These are phyloP conservation scores for Tetrapyrgos nigripes DNA, from an alignment of 1,284 basidiomycete genomes.

Conservation along the genomic window DNA sequence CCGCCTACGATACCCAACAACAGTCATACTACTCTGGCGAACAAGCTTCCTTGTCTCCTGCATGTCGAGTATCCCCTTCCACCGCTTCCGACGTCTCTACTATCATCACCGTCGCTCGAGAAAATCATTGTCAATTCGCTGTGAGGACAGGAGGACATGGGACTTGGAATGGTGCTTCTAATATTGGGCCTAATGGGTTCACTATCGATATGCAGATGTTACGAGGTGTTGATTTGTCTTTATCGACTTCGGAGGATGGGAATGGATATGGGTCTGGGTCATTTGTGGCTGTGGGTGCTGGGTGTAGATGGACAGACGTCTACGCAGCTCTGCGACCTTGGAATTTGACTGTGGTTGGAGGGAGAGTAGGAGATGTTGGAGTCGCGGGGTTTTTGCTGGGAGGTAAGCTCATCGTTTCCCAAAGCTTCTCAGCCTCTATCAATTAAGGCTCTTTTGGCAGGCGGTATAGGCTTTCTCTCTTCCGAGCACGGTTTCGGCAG, in stretches of 20 bases:
- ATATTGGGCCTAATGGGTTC: constrained; percentile 21
- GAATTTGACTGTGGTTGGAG: constrained; percentile 35
- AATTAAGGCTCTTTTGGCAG: constrained; percentile 5
- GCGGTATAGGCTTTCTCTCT: constrained; percentile 28
- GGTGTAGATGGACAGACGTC: constrained; percentile 22
- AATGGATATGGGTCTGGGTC: no score
- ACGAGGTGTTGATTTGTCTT: constrained; percentile 13
- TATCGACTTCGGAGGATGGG: no score
- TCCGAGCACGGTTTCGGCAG: constrained; percentile 27
- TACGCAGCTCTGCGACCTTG: constrained; percentile 19
- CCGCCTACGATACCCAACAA: constrained; percentile 11
- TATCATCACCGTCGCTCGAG: constrained; percentile 15
- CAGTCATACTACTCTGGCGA: constrained; percentile 20
- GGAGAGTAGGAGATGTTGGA: constrained; percentile 40
- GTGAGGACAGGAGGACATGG: constrained; percentile 25
- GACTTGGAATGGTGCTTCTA: constrained; percentile 21
- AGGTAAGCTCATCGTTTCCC: constrained; percentile 22
- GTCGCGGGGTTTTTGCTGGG: constrained; percentile 41
- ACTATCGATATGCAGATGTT: constrained; percentile 22
- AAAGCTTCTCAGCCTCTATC: not conserved
- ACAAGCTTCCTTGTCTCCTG: constrained; percentile 14
- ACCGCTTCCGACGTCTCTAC: constrained; percentile 16
- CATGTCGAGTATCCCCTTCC: constrained; percentile 18
- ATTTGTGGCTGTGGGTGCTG: constrained; percentile 19
- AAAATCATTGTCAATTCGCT: constrained; percentile 16